Base-by-base conservation (phyloP, 257 asterid genomes). In the Haberlea rhodopensis region DNA sequence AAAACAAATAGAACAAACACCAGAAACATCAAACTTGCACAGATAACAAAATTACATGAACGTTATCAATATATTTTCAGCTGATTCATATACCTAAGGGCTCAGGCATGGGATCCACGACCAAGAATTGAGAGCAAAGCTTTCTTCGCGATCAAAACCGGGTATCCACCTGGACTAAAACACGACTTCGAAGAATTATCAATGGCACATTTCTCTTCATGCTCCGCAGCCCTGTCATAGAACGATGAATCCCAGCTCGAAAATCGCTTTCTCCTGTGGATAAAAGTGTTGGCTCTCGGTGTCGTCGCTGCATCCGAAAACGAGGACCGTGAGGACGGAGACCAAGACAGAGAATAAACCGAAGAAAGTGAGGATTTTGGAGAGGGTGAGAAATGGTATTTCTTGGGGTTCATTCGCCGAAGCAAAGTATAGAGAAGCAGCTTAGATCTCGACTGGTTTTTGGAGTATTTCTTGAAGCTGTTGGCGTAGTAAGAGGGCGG, bases 401-500 rank as follows among this genome's bases (percentile, higher is more conserved):
- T 43, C 51, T 5, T 43, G 10, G 74, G 70, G 27, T 49, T 64
- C 40, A 73, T 66, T 63, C 78, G 67, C 55, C 82, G n/a, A 3
- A 78, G 48, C 8, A 78, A 52, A 29, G 57, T 37, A 73, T 67
- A 70, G 23, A 75, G n/a, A 21, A 76, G 57, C 2, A 73, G 40
- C 66, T 57, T 81, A 52, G 81, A 68, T 68, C 76, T 71, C 13
- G 84, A 71, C 4, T 5, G 51, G 5, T 54, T 57, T 3, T 24
- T 73, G 4, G 71, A 65, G 37, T 63, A 40, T 27, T 16, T 53
- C 60, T 15, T 53, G 46, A 21, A 5, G n/a, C 34, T 59, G 56
- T 25, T 37, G 62, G 77, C 2, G 58, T 28, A 74, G 62, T 67
- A 81, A 0, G 84, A 76, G 0, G 87, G 87, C 4, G 87, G 87